phyloP scores from a whole-genome alignment of 2,329 filamentous ascomycete genomes.

The Fusarium sp. region DNA sequence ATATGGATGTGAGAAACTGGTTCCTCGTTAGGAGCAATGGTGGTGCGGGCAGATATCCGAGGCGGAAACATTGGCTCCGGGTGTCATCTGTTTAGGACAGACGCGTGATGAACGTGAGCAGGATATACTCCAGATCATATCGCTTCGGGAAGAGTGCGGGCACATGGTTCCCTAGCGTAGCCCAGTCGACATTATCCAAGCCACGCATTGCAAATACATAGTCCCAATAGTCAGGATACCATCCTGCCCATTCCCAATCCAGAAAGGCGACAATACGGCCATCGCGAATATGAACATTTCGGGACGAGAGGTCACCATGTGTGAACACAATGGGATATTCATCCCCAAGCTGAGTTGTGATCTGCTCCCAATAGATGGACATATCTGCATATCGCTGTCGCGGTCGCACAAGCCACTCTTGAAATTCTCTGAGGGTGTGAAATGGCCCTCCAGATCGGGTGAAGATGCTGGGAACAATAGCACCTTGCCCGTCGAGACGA shows the following conservation, averaged over 20 bases:
- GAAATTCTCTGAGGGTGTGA: background rate
- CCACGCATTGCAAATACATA: slow-evolving; percentile 8
- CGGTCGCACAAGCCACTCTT: background rate
- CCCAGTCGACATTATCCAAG: background rate
- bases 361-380: slow-evolving; percentile 39
- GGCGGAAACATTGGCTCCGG: background rate
- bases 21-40: background rate
- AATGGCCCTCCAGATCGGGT: background rate
- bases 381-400: background rate
- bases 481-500: background rate
- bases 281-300: slow-evolving; percentile 32
- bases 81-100: background rate
- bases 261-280: slow-evolving; percentile 10
- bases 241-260: slow-evolving; percentile 26
- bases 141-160: background rate
- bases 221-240: slow-evolving; percentile 31
- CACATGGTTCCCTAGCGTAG: background rate
- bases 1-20: accelerated
- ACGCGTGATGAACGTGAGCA: background rate
- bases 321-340: slow-evolving; percentile 35
- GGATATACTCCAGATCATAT: background rate
- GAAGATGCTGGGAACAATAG: background rate
- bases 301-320: slow-evolving; percentile 14
- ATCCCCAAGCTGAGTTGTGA: slow-evolving; percentile 37
- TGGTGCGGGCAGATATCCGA: background rate